Percentiles rank a stretch among this genome's conserved stretches.
Evolutionary conservation across 148 eudicot species (phyloP).

Genomic region (Rhododendron henanense): DNA sequence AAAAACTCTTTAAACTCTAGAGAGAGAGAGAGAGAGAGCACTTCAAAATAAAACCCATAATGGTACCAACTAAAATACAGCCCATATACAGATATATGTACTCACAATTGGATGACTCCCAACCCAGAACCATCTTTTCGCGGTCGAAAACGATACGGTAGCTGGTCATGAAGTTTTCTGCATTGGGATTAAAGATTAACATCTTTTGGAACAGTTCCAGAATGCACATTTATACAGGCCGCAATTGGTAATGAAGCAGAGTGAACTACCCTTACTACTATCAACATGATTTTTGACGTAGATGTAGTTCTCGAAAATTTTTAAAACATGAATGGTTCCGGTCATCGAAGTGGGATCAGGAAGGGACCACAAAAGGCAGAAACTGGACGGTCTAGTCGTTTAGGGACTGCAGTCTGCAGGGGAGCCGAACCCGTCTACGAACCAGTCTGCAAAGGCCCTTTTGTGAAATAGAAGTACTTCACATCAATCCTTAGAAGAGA

Average conservation of each 20-base stretch:
- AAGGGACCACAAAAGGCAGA: too few species aligned
- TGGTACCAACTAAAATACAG: neutral
- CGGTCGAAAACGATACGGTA: conserved; percentile 73
- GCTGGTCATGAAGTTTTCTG: conserved; percentile 97
- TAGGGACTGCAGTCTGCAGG: neutral
- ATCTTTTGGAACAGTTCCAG: neutral
- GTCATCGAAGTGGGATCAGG: too few species aligned
- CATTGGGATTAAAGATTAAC: neutral
- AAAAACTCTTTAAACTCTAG: neutral
- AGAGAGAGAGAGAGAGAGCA: neutral
- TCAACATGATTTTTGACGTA: neutral
- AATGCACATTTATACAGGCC: neutral
- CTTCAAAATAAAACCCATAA: neutral
- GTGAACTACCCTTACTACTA: neutral
- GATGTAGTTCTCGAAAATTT: neutral
- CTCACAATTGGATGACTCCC: conserved; percentile 78
- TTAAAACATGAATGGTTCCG: too few species aligned
- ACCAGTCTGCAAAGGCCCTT: too few species aligned
- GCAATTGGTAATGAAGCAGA: neutral
- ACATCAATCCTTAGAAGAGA: too few species aligned
- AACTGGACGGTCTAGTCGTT: neutral
- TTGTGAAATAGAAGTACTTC: too few species aligned
- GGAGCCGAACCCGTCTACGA: neutral
- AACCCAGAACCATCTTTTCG: conserved; percentile 74
- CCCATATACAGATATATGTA: conserved; percentile 3